A percentile compares a stretch with the other conserved stretches of the same genome.
phyloP scores from a whole-genome alignment of 805 yeast species.

The Saturnispora saitoi region DNA sequence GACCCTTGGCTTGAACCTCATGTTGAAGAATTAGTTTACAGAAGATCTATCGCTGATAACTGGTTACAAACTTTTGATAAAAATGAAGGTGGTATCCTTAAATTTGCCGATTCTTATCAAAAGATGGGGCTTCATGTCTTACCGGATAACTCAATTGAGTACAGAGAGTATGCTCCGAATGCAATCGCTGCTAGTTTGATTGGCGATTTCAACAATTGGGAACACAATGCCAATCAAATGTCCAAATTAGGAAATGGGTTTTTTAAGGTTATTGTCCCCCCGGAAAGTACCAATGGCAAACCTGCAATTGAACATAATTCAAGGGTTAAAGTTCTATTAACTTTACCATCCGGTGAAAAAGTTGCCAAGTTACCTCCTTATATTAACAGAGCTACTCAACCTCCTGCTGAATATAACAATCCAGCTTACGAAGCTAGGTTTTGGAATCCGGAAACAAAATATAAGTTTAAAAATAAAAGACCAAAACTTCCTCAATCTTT shows the following conservation, averaged over 20 bases:
- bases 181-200: conserved; percentile 68
- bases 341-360: conserved; percentile 56
- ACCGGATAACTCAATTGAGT: conserved; percentile 45
- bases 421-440: conserved; percentile 74
- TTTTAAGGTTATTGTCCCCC: conserved; percentile 54
- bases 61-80: conserved; percentile 51
- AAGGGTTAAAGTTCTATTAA: conserved; percentile 61
- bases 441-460: conserved; percentile 69
- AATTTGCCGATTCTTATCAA: conserved; percentile 71
- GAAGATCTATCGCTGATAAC: conserved; percentile 57
- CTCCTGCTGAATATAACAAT: conserved; percentile 41
- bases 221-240: conserved; percentile 47
- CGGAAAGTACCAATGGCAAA: conserved; percentile 34
- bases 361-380: conserved; percentile 86
- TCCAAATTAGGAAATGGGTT: conserved; percentile 58
- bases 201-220: conserved; percentile 92
- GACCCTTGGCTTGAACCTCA: conserved; percentile 88
- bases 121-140: conserved; percentile 69
- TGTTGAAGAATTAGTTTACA: conserved; percentile 53
- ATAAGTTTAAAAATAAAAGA: conserved; percentile 53
- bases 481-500: conserved; percentile 50
- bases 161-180: conserved; percentile 87
- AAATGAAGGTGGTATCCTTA: conserved; percentile 54
- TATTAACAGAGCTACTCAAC: conserved; percentile 74
- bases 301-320: conserved; percentile 77